Evolutionary conservation across 1,139 yeast genomes (phyloP).

Genomic region (Sugiyamaella japonica): DNA sequence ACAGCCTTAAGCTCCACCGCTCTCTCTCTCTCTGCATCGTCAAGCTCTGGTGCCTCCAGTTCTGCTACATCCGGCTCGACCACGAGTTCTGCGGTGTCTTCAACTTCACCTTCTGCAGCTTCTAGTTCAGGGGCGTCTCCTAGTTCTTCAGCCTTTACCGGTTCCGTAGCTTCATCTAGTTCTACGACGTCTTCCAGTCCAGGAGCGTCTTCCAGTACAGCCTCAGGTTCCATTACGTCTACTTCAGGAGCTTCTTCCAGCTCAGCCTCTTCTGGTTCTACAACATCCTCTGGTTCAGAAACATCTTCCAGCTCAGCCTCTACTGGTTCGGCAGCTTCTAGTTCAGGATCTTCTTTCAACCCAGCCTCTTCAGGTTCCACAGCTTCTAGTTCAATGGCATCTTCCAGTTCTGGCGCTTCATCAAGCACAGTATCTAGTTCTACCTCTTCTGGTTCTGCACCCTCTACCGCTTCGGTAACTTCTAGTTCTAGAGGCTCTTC

Average conservation of each 20-base stretch:
- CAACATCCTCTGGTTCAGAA: neutral
- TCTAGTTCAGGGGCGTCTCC: no score
- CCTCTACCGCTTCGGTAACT: neutral
- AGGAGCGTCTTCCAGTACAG: constrained; percentile 1
- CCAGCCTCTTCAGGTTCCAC: neutral
- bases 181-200: neutral
- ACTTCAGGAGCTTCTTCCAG: neutral
- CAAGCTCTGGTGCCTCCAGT: neutral
- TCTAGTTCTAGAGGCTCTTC: no score
- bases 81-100: no score
- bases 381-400: neutral
- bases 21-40: neutral
- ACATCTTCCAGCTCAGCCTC: no score
- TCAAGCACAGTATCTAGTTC: no score
- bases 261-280: neutral
- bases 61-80: no score
- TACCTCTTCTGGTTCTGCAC: neutral
- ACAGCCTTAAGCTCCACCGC: neutral
- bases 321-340: no score
- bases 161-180: neutral
- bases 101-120: no score
- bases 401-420: no score
- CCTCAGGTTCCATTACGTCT: neutral
- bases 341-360: neutral
- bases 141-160: no score